A percentile compares a stretch with the other conserved stretches of the same genome.
These are phyloP conservation scores for Bipolaris zeicola DNA, from an alignment of 2,329 filamentous ascomycete genomes.

Conservation along the genomic window DNA sequence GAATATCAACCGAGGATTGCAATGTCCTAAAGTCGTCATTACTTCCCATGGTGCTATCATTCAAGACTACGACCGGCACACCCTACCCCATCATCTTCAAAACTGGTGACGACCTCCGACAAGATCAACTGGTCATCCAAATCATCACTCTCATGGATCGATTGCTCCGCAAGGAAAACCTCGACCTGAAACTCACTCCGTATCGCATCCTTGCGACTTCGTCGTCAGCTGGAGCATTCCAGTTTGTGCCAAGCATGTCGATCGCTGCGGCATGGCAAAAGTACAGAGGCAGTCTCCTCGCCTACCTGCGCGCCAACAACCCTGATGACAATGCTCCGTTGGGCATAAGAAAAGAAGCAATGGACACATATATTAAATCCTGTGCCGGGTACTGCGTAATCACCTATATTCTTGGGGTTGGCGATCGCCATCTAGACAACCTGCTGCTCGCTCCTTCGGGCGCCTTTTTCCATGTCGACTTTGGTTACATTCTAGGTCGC, in stretches of 20 bases:
- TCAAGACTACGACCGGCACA: conserved; percentile 76
- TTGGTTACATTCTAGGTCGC: conserved; percentile 95
- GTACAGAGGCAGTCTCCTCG: conserved; percentile 77
- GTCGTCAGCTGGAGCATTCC: conserved; percentile 84
- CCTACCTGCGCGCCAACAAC: conserved; percentile 87
- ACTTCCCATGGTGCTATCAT: conserved; percentile 87
- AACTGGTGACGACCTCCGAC: conserved; percentile 91
- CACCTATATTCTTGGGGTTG: conserved; percentile 95
- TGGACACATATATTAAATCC: conserved; percentile 94
- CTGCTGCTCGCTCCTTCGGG: conserved; percentile 86
- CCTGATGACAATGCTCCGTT: conserved; percentile 81
- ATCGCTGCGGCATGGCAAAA: conserved; percentile 83
- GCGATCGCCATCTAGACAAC: conserved; percentile 94
- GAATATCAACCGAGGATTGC: conserved; percentile 81
- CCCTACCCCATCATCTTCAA: conserved; percentile 97
- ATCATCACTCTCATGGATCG: conserved; percentile 99
- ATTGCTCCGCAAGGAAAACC: conserved; percentile 90
- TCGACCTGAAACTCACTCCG: conserved; percentile 91
- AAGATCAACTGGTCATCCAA: conserved; percentile 95
- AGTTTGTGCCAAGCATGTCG: conserved; percentile 87
- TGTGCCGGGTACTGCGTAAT: conserved; percentile 99
- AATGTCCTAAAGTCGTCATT: conserved; percentile 95
- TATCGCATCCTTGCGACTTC: conserved; percentile 97
- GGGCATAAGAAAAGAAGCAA: conserved; percentile 85
- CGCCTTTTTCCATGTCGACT: conserved; percentile 98